Evolutionary conservation across 805 yeast species (phyloP).

Genomic region (Danielozyma ontarioensis): DNA sequence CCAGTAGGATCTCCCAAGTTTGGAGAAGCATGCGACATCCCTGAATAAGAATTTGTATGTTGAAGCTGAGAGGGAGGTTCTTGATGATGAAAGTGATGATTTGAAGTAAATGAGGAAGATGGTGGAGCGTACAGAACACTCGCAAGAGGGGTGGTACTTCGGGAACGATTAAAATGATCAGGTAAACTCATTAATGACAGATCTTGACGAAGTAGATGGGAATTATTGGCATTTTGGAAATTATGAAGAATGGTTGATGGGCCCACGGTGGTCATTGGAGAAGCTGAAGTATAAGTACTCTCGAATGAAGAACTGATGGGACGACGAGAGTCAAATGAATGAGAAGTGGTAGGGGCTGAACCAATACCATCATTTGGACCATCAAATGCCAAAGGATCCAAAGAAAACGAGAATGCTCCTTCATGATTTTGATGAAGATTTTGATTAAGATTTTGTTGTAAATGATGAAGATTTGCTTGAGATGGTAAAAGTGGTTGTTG

Average conservation of each 20-base stretch:
- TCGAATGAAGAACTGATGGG: no score
- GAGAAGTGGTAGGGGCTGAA: no score
- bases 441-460: slow-evolving; percentile 1
- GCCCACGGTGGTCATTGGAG: slow-evolving; percentile 4
- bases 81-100: slow-evolving; percentile 5
- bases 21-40: neutral
- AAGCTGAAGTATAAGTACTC: no score
- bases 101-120: slow-evolving; percentile 8
- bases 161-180: slow-evolving; percentile 17
- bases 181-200: slow-evolving; percentile 27
- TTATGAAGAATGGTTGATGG: slow-evolving; percentile 5
- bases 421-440: slow-evolving; percentile 3
- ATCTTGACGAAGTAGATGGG: slow-evolving; percentile 18
- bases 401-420: slow-evolving; percentile 25
- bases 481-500: neutral
- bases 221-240: slow-evolving; percentile 1
- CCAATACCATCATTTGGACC: slow-evolving; percentile 24
- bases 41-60: slow-evolving; percentile 6
- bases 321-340: no score
- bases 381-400: slow-evolving; percentile 47
- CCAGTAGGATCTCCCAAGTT: neutral
- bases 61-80: slow-evolving; percentile 6
- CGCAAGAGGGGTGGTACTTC: slow-evolving; percentile 8
- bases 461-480: neutral
- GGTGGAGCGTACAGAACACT: slow-evolving; percentile 8